These are phyloP conservation scores for Solanum medicagineum DNA, from an alignment of 257 asterid genomes.

Conservation along the genomic window DNA sequence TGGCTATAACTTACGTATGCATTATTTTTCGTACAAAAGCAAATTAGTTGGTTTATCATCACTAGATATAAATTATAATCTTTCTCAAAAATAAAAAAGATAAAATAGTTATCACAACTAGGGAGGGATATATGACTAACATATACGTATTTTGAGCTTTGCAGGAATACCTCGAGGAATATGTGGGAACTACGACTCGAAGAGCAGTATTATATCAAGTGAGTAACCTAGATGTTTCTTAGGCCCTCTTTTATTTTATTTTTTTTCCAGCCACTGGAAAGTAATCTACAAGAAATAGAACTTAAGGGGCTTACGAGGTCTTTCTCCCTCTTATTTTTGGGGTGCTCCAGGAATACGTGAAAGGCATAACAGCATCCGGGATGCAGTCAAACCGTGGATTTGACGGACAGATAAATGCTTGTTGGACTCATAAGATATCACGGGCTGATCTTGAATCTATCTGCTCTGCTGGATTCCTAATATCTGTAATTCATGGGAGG, in stretches of 20 bases:
- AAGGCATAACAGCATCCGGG: conserved; percentile 73
- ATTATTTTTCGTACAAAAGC: not conserved
- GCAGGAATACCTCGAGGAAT: conserved; percentile 94
- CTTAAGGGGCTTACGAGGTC: not conserved
- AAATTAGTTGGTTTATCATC: not conserved
- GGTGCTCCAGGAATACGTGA: conserved; percentile 71
- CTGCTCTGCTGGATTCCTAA: conserved; percentile 54
- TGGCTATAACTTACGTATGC: not conserved
- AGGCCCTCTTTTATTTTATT: not conserved
- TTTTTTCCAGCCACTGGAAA: not conserved
- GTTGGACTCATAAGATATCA: conserved; percentile 84
- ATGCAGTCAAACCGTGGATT: conserved; percentile 89
- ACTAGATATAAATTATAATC: not conserved
- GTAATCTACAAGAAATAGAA: not conserved
- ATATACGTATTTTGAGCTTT: not conserved
- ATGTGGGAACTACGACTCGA: conserved; percentile 60
- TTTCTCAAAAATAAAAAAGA: not conserved
- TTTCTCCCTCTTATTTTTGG: not conserved
- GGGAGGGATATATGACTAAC: not conserved
- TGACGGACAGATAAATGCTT: conserved; percentile 91
- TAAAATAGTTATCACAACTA: not conserved
- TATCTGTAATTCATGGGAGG: conserved; percentile 98
- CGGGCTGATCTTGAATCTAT: conserved; percentile 57
- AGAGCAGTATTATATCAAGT: conserved; percentile 82
- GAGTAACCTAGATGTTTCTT: conserved; percentile 11